A percentile compares a stretch with the other conserved stretches of the same genome.
Conservation (phyloP, 331 rosid species). For the Saraca asoca region DNA sequence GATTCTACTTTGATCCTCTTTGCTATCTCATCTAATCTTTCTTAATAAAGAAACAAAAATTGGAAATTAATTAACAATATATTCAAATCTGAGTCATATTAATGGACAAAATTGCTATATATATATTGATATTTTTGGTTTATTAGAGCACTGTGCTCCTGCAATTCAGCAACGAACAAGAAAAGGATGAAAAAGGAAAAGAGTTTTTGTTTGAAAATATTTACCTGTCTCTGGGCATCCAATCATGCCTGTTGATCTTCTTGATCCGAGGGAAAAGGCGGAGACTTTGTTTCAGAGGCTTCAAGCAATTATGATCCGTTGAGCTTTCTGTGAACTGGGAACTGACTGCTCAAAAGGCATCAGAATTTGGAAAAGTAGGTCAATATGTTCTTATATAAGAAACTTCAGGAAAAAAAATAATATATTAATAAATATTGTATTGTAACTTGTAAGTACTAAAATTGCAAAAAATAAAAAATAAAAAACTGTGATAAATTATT, state of each 20-base stretch:
- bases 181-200: slow-evolving; percentile 13
- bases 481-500: no score
- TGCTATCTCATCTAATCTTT: slow-evolving; percentile 60
- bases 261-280: slow-evolving; percentile 25
- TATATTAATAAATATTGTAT: no score
- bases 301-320: slow-evolving; percentile 30
- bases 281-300: no score
- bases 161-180: background rate
- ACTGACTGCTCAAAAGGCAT: slow-evolving; percentile 46
- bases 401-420: background rate
- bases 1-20: slow-evolving; percentile 45
- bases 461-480: no score
- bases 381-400: slow-evolving; percentile 46
- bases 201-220: slow-evolving; percentile 5
- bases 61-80: background rate
- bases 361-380: slow-evolving; percentile 41
- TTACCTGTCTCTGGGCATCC: slow-evolving; percentile 72
- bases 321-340: slow-evolving; percentile 29
- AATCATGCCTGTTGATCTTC: slow-evolving; percentile 52
- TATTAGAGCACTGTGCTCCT: slow-evolving; percentile 3
- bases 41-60: slow-evolving; percentile 40
- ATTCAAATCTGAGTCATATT: background rate
- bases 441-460: no score
- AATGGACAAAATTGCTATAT: slow-evolving; percentile 14
- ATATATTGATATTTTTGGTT: slow-evolving; percentile 2